These are phyloP conservation scores for Entomortierella lignicola DNA, from an alignment of 192 early-diverging fungal species.

Conservation along the genomic window DNA sequence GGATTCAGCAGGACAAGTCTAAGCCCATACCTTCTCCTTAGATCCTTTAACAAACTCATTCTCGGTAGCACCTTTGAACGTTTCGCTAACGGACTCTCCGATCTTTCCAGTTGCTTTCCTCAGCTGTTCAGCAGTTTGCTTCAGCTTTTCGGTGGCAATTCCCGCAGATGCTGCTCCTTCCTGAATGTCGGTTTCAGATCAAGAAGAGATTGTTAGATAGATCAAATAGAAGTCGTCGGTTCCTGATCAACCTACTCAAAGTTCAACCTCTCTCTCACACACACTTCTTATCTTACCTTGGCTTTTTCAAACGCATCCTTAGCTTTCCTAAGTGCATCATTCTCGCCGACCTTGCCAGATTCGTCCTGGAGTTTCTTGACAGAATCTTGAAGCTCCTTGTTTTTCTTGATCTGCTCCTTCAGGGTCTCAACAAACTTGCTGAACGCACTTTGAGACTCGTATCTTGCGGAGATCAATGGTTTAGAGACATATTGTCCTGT, in stretches of 20 bases:
- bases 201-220: slow-evolving; percentile 6
- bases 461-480: slow-evolving; percentile 37
- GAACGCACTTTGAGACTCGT: slow-evolving; percentile 53
- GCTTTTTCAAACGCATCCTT: slow-evolving; percentile 74
- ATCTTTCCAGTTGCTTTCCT: slow-evolving; percentile 79
- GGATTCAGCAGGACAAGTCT: background rate
- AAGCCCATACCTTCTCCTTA: slow-evolving; percentile 66
- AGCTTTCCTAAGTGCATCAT: slow-evolving; percentile 89
- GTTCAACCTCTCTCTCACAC: too few species aligned
- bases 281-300: slow-evolving; percentile 51
- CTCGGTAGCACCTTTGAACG: slow-evolving; percentile 75
- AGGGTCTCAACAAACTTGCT: slow-evolving; percentile 86
- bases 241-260: too few species aligned
- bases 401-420: slow-evolving; percentile 93
- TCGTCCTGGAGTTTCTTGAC: slow-evolving; percentile 91
- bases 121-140: slow-evolving; percentile 72
- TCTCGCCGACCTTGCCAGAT: slow-evolving; percentile 83
- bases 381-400: slow-evolving; percentile 91
- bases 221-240: slow-evolving; percentile 47
- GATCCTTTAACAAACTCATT: slow-evolving; percentile 85
- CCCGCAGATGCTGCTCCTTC: slow-evolving; percentile 54
- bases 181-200: slow-evolving; percentile 11
- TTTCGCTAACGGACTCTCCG: slow-evolving; percentile 70
- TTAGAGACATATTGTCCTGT: slow-evolving; percentile 28
- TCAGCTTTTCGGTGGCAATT: slow-evolving; percentile 61